Conservation (phyloP, 2,329 filamentous ascomycete species). For the Phialophora verrucosa region DNA sequence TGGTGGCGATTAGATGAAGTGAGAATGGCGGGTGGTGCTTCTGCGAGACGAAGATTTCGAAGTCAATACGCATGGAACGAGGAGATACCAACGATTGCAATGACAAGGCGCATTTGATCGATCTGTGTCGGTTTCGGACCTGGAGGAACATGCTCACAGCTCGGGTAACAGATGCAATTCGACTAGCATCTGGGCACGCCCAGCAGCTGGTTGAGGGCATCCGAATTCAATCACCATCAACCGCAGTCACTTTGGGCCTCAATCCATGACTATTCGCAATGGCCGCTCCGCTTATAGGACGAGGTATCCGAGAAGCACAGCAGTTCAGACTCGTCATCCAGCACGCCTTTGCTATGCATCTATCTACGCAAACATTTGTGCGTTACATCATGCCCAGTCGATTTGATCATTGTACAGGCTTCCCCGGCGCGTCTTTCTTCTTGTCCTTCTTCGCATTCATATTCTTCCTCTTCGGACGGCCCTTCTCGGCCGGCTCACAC, state of each 20-base stretch:
- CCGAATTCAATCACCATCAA: neutral
- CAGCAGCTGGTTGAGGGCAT: neutral
- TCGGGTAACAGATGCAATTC: neutral
- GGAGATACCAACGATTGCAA: slow-evolving; percentile 1
- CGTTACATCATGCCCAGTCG: neutral
- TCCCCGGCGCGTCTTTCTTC: slow-evolving; percentile 32
- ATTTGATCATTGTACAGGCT: slow-evolving; percentile 36
- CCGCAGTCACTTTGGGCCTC: neutral
- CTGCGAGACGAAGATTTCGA: slow-evolving; percentile 8
- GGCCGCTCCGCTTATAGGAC: neutral
- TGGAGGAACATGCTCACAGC: neutral
- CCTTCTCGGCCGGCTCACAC: slow-evolving; percentile 73
- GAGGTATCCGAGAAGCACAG: neutral
- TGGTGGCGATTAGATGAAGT: slow-evolving; percentile 37
- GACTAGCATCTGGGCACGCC: neutral
- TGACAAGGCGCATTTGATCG: neutral
- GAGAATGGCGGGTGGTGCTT: neutral
- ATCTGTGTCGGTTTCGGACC: neutral
- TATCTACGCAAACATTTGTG: neutral
- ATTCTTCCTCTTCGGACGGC: slow-evolving; percentile 61
- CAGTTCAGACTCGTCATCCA: neutral
- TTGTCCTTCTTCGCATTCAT: slow-evolving; percentile 30
- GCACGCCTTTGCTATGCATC: neutral
- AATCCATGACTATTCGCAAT: neutral
- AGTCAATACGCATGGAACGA: neutral